These are phyloP conservation scores for Neurospora sp. DNA, from an alignment of 495 filamentous ascomycete genomes.

Conservation along the genomic window DNA sequence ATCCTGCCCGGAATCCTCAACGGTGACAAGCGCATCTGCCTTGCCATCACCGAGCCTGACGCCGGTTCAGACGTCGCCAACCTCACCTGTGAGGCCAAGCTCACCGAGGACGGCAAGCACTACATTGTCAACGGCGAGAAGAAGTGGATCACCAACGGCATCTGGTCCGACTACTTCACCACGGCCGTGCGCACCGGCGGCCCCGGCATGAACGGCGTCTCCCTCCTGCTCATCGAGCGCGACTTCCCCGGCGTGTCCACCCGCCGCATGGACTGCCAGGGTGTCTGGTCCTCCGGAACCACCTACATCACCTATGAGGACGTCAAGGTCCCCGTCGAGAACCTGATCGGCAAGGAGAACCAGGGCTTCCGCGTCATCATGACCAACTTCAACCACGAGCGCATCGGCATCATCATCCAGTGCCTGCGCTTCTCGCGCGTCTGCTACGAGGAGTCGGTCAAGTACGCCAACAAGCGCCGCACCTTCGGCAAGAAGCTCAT, in stretches of 20 bases:
- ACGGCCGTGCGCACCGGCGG: constrained; percentile 85
- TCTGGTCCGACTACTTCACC: constrained; percentile 96
- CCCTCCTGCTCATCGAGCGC: constrained; percentile 76
- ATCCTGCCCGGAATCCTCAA: constrained; percentile 67
- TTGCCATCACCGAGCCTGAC: constrained; percentile 47
- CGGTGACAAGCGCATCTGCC: constrained; percentile 91
- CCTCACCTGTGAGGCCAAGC: constrained; percentile 88
- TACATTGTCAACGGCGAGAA: constrained; percentile 99
- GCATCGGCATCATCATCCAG: constrained; percentile 97
- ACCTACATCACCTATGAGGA: constrained; percentile 98
- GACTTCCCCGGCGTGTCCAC: constrained; percentile 75
- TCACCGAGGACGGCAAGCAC: constrained; percentile 88
- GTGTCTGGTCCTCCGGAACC: constrained; percentile 89
- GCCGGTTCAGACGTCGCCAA: constrained; percentile 77
- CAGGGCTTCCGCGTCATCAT: constrained; percentile 97
- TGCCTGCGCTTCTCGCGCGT: constrained; percentile 91
- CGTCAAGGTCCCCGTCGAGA: constrained; percentile 96
- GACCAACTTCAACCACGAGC: constrained; percentile 99
- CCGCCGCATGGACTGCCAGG: constrained; percentile 94
- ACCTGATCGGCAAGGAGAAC: constrained; percentile 95
- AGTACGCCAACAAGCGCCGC: constrained; percentile 90
- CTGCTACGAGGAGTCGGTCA: constrained; percentile 91
- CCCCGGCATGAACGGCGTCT: constrained; percentile 82
- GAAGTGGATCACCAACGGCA: constrained; percentile 99
- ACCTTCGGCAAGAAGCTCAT: constrained; percentile 95